These are phyloP conservation scores for Fusarium sp. DNA, from an alignment of 2,329 filamentous ascomycete species.

Conservation along the genomic window DNA sequence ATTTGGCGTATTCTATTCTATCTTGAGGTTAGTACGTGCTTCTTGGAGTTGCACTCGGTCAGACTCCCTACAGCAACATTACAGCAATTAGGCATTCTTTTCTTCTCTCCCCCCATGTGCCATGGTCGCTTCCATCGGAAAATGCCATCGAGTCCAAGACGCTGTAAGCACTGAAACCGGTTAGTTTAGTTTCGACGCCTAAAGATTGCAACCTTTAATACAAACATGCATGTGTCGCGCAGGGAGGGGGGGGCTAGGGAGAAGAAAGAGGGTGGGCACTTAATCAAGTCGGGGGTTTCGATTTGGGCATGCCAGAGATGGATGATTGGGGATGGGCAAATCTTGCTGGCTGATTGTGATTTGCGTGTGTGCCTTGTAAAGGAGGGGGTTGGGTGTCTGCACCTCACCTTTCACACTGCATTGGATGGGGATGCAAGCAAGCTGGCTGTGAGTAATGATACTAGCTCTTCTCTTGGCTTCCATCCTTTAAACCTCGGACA, in stretches of 20 bases:
- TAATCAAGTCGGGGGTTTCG: conserved; percentile 3
- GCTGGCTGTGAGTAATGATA: not conserved
- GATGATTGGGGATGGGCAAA: conserved; percentile 1
- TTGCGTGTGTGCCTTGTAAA: not conserved
- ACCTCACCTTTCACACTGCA: not conserved
- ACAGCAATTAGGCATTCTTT: not conserved
- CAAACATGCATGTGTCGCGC: not conserved
- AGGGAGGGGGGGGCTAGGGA: not conserved
- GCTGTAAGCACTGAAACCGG: not conserved
- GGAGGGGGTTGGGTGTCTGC: not conserved
- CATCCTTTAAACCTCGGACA: not conserved
- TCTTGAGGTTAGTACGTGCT: not conserved
- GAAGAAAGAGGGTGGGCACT: not conserved
- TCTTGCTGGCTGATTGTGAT: not conserved
- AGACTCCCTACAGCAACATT: not conserved
- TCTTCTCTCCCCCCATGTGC: not conserved
- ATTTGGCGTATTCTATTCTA: conserved; percentile 9
- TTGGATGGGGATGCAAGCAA: not conserved
- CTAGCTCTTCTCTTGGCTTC: not conserved
- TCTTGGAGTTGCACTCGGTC: conserved; percentile 25
- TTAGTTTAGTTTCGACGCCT: not conserved
- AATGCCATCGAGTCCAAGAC: not conserved
- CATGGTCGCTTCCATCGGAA: not conserved
- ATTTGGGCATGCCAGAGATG: conserved; percentile 3
- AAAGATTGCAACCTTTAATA: not conserved